Percentiles rank a stretch among this genome's conserved stretches.
These are phyloP conservation scores for Setaria viridis DNA, from an alignment of 202 grass and related monocot genomes.

Conservation along the genomic window DNA sequence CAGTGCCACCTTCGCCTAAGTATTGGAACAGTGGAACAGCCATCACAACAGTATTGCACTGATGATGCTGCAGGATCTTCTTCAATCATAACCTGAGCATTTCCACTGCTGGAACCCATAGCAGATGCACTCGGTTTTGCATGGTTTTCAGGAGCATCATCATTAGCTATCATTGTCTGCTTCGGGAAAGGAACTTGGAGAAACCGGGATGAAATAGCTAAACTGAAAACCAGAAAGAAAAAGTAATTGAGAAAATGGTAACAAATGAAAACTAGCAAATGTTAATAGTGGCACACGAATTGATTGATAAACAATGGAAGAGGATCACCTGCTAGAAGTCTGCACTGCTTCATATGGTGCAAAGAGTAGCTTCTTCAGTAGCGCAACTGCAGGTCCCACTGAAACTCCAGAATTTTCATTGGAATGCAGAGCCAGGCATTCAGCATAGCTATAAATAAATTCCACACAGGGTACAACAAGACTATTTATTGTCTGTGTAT, in stretches of 20 bases:
- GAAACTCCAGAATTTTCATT: conserved; percentile 68
- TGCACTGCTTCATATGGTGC: conserved; percentile 96
- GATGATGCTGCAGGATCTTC: conserved; percentile 89
- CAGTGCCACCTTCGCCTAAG: conserved; percentile 97
- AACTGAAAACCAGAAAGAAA: conserved; percentile 69
- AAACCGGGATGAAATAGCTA: conserved; percentile 96
- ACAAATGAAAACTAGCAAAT: conserved; percentile 27
- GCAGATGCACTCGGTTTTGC: conserved; percentile 59
- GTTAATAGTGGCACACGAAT: conserved; percentile 3
- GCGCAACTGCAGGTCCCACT: conserved; percentile 82
- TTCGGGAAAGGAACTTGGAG: conserved; percentile 99
- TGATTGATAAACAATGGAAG: conserved; percentile 29
- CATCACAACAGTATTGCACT: conserved; percentile 99
- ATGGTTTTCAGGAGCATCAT: conserved; percentile 79
- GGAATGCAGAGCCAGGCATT: conserved; percentile 79
- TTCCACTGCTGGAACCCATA: conserved; percentile 61
- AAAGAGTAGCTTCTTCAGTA: conserved; percentile 95
- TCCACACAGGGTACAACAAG: conserved; percentile 95
- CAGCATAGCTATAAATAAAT: conserved; percentile 96
- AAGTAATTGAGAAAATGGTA: not conserved
- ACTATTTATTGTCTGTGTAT: conserved; percentile 93
- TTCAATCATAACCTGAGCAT: conserved; percentile 88
- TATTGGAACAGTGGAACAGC: conserved; percentile 98
- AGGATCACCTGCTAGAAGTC: conserved; percentile 91
- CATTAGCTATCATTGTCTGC: conserved; percentile 93